Evolutionary conservation across 805 yeast genomes (phyloP).

Genomic region (Cyberlindnera suaveolens): DNA sequence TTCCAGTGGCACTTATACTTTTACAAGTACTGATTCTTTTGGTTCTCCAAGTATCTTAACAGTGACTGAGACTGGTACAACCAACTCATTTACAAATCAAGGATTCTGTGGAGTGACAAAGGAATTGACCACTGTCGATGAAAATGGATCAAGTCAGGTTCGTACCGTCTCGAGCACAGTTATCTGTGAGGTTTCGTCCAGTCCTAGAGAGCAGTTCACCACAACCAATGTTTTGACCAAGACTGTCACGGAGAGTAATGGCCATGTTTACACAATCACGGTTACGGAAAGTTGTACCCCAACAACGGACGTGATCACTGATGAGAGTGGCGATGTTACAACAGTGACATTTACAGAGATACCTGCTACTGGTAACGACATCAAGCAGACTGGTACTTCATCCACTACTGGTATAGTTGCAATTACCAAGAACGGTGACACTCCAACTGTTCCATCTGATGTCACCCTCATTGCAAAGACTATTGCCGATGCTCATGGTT

Average conservation of each 20-base stretch:
- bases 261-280: conserved; percentile 5
- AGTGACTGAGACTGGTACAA: conserved; percentile 7
- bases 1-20: not conserved
- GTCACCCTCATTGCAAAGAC: not conserved
- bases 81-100: conserved; percentile 9
- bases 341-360: not conserved
- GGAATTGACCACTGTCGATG: conserved; percentile 5
- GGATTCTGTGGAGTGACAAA: conserved; percentile 13
- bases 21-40: conserved; percentile 6
- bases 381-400: not conserved
- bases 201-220: not conserved
- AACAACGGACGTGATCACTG: not conserved
- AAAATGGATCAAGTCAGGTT: conserved; percentile 1
- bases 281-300: conserved; percentile 1
- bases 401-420: not conserved
- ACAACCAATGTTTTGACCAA: conserved; percentile 5
- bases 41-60: conserved; percentile 2
- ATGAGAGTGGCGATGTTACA: not conserved
- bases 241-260: conserved; percentile 10
- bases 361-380: not conserved
- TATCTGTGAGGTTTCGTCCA: conserved; percentile 4
- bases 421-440: not conserved
- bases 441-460: not conserved
- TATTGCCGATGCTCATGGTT: not conserved
- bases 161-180: conserved; percentile 8